Percentiles rank a stretch among this genome's conserved stretches.
These are phyloP conservation scores for Beta vulgaris DNA, from an alignment of 148 eudicot species.

Conservation along the genomic window DNA sequence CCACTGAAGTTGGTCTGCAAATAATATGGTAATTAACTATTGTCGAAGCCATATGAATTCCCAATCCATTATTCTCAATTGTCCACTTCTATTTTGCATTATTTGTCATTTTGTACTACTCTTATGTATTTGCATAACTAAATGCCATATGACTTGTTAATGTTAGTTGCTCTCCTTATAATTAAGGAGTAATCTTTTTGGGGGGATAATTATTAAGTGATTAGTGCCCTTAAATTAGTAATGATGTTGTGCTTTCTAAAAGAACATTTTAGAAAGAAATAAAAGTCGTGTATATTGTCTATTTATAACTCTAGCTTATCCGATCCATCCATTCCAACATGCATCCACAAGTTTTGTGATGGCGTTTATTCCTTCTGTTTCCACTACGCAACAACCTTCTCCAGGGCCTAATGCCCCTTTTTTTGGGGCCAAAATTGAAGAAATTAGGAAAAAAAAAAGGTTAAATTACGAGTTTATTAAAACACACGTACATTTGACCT, in stretches of 20 bases:
- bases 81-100: not conserved
- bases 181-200: too few species aligned
- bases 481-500: too few species aligned
- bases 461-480: too few species aligned
- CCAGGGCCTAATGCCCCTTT: too few species aligned
- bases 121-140: not conserved
- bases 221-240: conserved; percentile 11
- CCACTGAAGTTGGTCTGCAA: conserved; percentile 12
- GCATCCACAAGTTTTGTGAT: not conserved
- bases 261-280: not conserved
- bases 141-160: not conserved
- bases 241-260: conserved; percentile 7
- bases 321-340: not conserved
- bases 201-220: too few species aligned
- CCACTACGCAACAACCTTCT: too few species aligned
- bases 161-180: not conserved
- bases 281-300: not conserved
- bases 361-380: too few species aligned
- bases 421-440: too few species aligned
- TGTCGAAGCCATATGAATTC: not conserved
- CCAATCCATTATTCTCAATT: too few species aligned
- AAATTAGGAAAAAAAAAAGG: too few species aligned
- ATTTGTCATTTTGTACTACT: not conserved
- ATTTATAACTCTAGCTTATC: not conserved
- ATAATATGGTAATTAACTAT: not conserved